Evolutionary conservation across 208 protist genomes (phyloP).

Genomic region (Acanthamoeba royreba): DNA sequence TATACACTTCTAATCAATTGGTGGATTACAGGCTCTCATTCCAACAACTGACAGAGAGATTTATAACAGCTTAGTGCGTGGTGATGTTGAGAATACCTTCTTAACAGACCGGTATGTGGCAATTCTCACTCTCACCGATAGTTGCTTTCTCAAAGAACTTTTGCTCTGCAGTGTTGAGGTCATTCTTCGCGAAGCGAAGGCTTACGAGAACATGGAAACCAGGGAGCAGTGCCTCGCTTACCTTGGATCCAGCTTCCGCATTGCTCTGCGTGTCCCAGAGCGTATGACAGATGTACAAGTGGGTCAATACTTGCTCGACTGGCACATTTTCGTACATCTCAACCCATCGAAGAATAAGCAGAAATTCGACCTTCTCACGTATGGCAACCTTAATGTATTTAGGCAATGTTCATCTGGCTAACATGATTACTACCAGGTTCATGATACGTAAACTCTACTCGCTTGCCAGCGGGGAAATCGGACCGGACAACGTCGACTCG

Average conservation of each 20-base stretch:
- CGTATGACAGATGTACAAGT: slow-evolving; percentile 62
- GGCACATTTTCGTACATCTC: slow-evolving; percentile 82
- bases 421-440: slow-evolving; percentile 48
- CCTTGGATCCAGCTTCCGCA: slow-evolving; percentile 57
- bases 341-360: slow-evolving; percentile 45
- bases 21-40: slow-evolving; percentile 46
- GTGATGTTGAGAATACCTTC: slow-evolving; percentile 76
- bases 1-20: too few relatives aligned
- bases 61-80: slow-evolving; percentile 72
- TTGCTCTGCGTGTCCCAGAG: background rate
- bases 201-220: slow-evolving; percentile 48
- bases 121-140: background rate
- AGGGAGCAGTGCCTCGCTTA: slow-evolving; percentile 67
- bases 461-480: slow-evolving; percentile 81
- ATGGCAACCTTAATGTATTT: background rate
- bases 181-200: slow-evolving; percentile 1
- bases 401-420: background rate
- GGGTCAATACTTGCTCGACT: slow-evolving; percentile 72
- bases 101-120: slow-evolving; percentile 78
- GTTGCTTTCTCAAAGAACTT: background rate
- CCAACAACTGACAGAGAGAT: slow-evolving; percentile 84
- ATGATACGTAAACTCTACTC: slow-evolving; percentile 89
- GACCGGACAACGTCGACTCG: slow-evolving; percentile 94
- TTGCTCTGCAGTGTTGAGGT: background rate
- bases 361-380: slow-evolving; percentile 96